Base-by-base conservation (phyloP, 257 asterid species). In the Penstemon eatonii region DNA sequence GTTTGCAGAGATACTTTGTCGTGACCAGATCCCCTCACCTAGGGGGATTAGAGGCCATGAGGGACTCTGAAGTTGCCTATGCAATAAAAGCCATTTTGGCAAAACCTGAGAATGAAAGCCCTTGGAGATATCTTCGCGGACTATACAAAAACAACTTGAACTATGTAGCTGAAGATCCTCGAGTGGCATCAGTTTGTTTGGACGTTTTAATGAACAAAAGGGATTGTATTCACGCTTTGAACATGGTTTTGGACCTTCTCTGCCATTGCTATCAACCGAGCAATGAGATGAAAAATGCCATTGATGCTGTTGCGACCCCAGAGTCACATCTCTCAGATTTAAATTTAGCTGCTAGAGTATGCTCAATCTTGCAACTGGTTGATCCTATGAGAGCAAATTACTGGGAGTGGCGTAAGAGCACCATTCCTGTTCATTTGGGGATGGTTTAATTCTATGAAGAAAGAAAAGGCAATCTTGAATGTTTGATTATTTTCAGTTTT, bases 41-140 rank as follows among this genome's bases (percentile, higher is more conserved):
- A 4, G 96, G 95, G 65, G 89, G 95, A 40, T 74, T 91, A 65
- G 87, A 72, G 59, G 87, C 71, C 54, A 71, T 78, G 86, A 84
- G 91, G 77, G 91, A 87, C 67, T 87, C 89, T 3, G 99, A 94
- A 84, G 96, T 91, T 72, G 76, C 79, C 11, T 89, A 84, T 73
- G 76, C 96, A 41, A 72, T 87, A 46, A 78, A 83, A 67, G 92
- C 96, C 77, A 91, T 94, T 59, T 61, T 80, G 54, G 69, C 83
- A 41, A 76, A 80, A 63, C 96, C 99, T 2, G 97, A 80, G 68
- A 94, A 91, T 19, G 99, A 89, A 73, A 87, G 99, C 56, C 87
- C 97, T 4, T 94, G 97, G 99, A 87, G 97, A 77, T 94, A 94
- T 77, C 95, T 94, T 18, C 93, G 96, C 0, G 97, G 97, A n/a